Base-by-base conservation (phyloP, 2,329 filamentous ascomycete genomes). In the Stachybotrys chartarum region DNA sequence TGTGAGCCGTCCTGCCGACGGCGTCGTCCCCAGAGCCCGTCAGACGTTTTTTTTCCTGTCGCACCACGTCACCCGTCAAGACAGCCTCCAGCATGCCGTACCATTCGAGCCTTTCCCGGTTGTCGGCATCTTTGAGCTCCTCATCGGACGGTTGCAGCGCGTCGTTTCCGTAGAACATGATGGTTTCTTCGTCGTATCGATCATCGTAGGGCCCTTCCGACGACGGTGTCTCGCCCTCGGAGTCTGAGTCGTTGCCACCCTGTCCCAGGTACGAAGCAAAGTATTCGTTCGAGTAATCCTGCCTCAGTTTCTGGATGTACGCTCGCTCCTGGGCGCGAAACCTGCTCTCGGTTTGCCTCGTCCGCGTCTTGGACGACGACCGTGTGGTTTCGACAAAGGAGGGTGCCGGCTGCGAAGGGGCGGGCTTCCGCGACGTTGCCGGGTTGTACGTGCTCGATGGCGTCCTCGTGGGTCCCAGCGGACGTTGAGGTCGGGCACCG, bases 41-140 rank as follows among this genome's bases (percentile, higher is more conserved):
- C 65, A 99, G 73, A 49, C 94, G 85, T 71, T 96, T 96, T 79
- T 99, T 99, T 75, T 99, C 94, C 71, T 99, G 94, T 65, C 91
- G 90, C 56, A 99, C 93, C 8, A 99, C 94, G 70, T 99, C 94
- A 61, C 94, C 94, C 1, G 92, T 97, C 61, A 99, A 76, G 5
- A 99, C 94, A 14, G 93, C 95, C 57, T 93, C 90, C 55, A 99
- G 76, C 94, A 99, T 99, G 3, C 91, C 91, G 72, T 99, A 92
- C 94, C 94, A 99, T 72, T 99, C 94, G 30, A 99, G 78, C 49
- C 93, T 81, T 71, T 97, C 94, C 58, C 92, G 82, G 66, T 92
- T 97, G 59, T 86, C 85, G 1, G 91, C 89, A 63, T 97, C 89
- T 70, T 89, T 88, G 53, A 97, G 73, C 69, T 99, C 94, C 65